Evolutionary conservation across 257 asterid genomes (phyloP), one percentile per base, ranked within the genome.

Genomic region (Penstemon davidsonii): DNA sequence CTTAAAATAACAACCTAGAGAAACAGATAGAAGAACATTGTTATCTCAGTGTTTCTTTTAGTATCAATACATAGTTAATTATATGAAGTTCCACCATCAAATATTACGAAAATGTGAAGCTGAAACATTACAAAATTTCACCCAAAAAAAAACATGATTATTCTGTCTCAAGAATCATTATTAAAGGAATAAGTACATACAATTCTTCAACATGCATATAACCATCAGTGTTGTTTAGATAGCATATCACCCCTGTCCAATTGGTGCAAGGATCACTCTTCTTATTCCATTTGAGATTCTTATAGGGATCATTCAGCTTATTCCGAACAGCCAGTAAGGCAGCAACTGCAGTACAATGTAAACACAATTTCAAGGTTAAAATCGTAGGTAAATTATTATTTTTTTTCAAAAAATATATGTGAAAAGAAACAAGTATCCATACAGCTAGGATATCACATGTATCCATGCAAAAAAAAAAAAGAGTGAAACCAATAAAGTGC

Each of bases 181-280:
- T 2, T 15, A 10, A 50, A 69, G 18, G 36, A 37, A 13, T 37
- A 62, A 4, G 43, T 46, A 4, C 83, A 5, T 75, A 82, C 86
- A 82, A 71, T 70, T 82, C 86, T 25, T 45, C 40, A 37, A 82
- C 83, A 56, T 82, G 86, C 46, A 10, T 41, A 67, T 69, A 82
- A 57, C 86, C 86, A 78, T 78, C 86, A 12, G 66, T 62, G 0
- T 4, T 4, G 37, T 61, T 51, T 3, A 0, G 0, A 46, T 11
- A 11, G 72, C 81, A 82, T 19, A 7, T 66, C 63, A 82, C 73
- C 49, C 86, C 83, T 8, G 55, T 73, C 83, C 86, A 81, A 4
- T 78, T 63, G 54, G 59, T 13, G 50, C 86, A 81, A 11, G 86
- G 86, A 54, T 81, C 86, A 4, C 1, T 3, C 71, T 61, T 78